Evolutionary conservation across 2,329 filamentous ascomycete genomes (phyloP).

Genomic region (Aureobasidium leucospermi): DNA sequence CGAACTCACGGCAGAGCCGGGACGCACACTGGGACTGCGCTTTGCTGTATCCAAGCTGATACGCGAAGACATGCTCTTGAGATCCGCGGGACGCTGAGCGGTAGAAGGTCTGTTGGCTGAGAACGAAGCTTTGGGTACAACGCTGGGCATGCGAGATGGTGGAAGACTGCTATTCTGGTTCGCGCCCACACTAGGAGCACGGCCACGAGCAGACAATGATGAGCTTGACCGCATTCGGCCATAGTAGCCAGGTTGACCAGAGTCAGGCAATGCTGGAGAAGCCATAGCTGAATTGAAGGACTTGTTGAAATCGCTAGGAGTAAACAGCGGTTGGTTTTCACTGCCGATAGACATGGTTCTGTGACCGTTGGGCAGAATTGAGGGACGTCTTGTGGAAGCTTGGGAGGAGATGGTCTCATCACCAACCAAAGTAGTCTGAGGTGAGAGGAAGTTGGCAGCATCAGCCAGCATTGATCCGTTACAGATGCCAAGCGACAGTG

Average conservation of each 20-base stretch:
- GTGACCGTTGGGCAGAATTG: slow-evolving; percentile 8
- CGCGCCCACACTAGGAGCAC: slow-evolving; percentile 9
- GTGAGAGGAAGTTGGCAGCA: slow-evolving; percentile 52
- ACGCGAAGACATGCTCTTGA: slow-evolving; percentile 11
- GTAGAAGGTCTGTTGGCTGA: slow-evolving; percentile 29
- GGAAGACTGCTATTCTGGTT: slow-evolving; percentile 14
- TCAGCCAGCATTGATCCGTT: slow-evolving; percentile 61
- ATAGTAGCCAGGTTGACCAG: slow-evolving; percentile 15
- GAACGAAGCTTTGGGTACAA: slow-evolving; percentile 39
- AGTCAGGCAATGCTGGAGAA: slow-evolving; percentile 41
- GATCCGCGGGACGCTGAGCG: slow-evolving; percentile 21
- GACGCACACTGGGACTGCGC: slow-evolving; percentile 18
- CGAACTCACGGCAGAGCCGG: slow-evolving; percentile 26
- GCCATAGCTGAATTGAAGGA: slow-evolving; percentile 3
- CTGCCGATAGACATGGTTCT: slow-evolving; percentile 16
- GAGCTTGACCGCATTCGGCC: slow-evolving; percentile 51
- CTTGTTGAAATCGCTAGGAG: slow-evolving; percentile 12
- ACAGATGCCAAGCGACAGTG: slow-evolving; percentile 66
- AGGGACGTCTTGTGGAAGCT: slow-evolving; percentile 11
- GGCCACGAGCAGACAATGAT: slow-evolving; percentile 36
- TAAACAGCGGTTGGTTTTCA: slow-evolving; percentile 16
- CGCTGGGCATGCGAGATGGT: slow-evolving; percentile 17
- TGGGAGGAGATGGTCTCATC: slow-evolving; percentile 26
- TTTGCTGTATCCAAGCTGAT: slow-evolving; percentile 20
- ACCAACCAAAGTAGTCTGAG: slow-evolving; percentile 36